A percentile compares a stretch with the other conserved stretches of the same genome.
phyloP scores from a whole-genome alignment of 441 rosid species.

The Erodium trifolium region DNA sequence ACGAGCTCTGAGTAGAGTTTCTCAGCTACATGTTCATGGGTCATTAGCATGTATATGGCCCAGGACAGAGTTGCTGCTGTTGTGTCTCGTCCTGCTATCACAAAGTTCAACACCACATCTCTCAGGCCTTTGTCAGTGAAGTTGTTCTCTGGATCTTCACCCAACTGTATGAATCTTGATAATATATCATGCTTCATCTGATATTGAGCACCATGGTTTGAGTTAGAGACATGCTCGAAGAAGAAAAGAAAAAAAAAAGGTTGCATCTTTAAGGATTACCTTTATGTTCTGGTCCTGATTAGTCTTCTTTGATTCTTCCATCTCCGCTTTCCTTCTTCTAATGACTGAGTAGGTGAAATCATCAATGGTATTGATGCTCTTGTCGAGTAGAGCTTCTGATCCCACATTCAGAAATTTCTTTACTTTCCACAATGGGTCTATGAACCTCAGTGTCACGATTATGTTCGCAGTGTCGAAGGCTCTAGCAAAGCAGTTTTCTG shows the following conservation, averaged over 20 bases:
- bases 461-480: slow-evolving; percentile 82
- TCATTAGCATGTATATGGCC: slow-evolving; percentile 79
- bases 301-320: slow-evolving; percentile 33
- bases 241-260: neutral
- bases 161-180: slow-evolving; percentile 72
- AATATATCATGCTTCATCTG: slow-evolving; percentile 77
- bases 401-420: slow-evolving; percentile 68
- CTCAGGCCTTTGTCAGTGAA: slow-evolving; percentile 73
- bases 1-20: slow-evolving; percentile 62
- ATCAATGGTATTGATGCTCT: slow-evolving; percentile 60
- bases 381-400: slow-evolving; percentile 78
- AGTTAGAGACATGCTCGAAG: neutral
- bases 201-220: slow-evolving; percentile 3
- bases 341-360: slow-evolving; percentile 90
- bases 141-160: slow-evolving; percentile 58
- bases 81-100: slow-evolving; percentile 89
- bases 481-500: slow-evolving; percentile 66
- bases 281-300: slow-evolving; percentile 24
- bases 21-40: slow-evolving; percentile 47
- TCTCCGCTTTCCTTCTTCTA: slow-evolving; percentile 61
- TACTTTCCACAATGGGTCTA: slow-evolving; percentile 79
- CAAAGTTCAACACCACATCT: slow-evolving; percentile 84
- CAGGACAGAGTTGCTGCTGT: slow-evolving; percentile 93
- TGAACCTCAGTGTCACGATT: slow-evolving; percentile 77
- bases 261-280: slow-evolving; percentile 40